Evolutionary conservation across 2,329 filamentous ascomycete species (phyloP), one percentile per base, ranked within the genome.

Genomic region (Elsinoe australis): DNA sequence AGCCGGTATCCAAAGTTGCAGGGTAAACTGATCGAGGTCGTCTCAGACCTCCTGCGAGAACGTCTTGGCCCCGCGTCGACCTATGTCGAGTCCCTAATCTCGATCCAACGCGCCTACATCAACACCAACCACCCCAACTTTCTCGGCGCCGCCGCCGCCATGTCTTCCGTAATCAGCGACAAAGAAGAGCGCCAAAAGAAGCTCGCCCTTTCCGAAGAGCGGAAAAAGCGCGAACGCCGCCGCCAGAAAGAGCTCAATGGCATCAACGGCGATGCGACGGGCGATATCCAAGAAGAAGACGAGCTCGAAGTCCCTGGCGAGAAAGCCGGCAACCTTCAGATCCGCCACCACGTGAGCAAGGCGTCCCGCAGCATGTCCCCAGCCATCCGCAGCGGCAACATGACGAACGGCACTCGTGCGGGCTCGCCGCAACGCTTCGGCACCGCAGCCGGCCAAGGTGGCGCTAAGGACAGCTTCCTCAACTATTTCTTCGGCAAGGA

Each of bases 61-160:
- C 80, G 90, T 52, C 75, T 98, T 4, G 92, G 92, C 1, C 92
- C 92, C 8, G 82, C 85, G 49, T 94, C 90, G 2, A 76, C 70
- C 46, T 98, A 98, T 57, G 92, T 98, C 34, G 92, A 95, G 66
- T 96, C 90, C 32, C 75, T 98, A 53, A 98, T 98, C 56, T 85
- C 92, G 19, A 98, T 98, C 52, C 92, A 98, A 68, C 80, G 92
- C 56, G 92, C 92, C 15, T 98, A 98, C 68, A 96, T 98, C 70
- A 98, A 98, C 71, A 98, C 92, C 33, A 98, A 98, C 62, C 92
- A 98, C 64, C 92, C 92, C 41, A 98, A 98, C 67, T 98, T 98
- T 71, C 79, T 96, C 12, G 92, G 92, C 35, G 92, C 92, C 12
- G 90, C 92, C 17, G 90, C 89, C 28, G 92, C 92, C 53, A 98